These are phyloP conservation scores for Fraxinus latifolia DNA, from an alignment of 305 asterid species.

Conservation along the genomic window DNA sequence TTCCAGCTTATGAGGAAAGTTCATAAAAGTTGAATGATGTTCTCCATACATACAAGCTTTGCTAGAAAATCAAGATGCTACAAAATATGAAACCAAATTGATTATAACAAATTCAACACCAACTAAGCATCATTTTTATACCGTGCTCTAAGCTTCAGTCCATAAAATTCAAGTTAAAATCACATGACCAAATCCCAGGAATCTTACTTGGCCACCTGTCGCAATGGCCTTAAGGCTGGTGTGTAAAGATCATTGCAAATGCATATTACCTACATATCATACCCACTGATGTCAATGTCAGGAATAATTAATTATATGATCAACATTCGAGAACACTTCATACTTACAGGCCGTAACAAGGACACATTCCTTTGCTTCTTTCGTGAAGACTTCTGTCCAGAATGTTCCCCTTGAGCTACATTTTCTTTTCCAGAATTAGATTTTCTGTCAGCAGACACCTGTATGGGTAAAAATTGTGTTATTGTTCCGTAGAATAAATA, in stretches of 20 bases:
- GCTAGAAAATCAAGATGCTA: slow-evolving; percentile 2
- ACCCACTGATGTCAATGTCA: slow-evolving; percentile 32
- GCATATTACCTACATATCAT: slow-evolving; percentile 71
- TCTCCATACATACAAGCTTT: neutral
- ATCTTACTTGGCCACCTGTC: slow-evolving; percentile 96
- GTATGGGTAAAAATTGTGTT: slow-evolving; percentile 24
- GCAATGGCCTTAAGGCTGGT: slow-evolving; percentile 88
- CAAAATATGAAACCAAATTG: neutral
- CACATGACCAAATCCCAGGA: slow-evolving; percentile 5
- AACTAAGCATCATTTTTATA: slow-evolving; percentile 11
- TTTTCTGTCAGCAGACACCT: slow-evolving; percentile 83
- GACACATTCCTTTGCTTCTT: slow-evolving; percentile 57
- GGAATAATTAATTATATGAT: slow-evolving; percentile 12
- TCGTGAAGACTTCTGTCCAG: slow-evolving; percentile 53
- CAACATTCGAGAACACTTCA: slow-evolving; percentile 22
- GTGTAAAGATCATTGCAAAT: slow-evolving; percentile 94
- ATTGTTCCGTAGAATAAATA: neutral
- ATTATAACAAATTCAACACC: slow-evolving; percentile 3
- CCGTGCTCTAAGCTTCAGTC: neutral
- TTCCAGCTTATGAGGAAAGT: neutral
- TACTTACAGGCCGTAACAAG: slow-evolving; percentile 83
- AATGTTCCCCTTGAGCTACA: slow-evolving; percentile 47
- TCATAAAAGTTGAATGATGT: neutral
- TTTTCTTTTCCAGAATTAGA: slow-evolving; percentile 62
- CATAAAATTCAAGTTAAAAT: slow-evolving; percentile 20